These are phyloP conservation scores for Arthrobotrys sinensis DNA, from an alignment of 2,329 filamentous ascomycete species.

Conservation along the genomic window DNA sequence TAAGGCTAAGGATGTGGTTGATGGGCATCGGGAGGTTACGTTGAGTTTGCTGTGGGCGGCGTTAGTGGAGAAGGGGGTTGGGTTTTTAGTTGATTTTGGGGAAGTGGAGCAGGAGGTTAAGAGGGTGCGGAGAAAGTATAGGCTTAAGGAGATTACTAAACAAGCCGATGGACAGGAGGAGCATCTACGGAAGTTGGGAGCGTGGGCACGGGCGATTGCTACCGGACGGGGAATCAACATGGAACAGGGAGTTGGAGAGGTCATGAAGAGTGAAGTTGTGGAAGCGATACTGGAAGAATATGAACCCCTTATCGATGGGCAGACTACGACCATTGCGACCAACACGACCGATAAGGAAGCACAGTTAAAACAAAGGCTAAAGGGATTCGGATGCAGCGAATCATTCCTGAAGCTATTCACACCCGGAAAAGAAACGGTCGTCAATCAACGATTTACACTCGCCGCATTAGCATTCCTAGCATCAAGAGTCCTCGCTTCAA, in stretches of 20 bases:
- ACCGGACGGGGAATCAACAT: conserved; percentile 69
- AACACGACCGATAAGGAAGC: conserved; percentile 21
- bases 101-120: conserved; percentile 72
- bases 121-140: conserved; percentile 67
- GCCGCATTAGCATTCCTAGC: conserved; percentile 75
- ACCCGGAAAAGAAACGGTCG: conserved; percentile 68
- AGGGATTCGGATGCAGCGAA: conserved; percentile 66
- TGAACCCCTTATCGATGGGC: conserved; percentile 67
- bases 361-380: conserved; percentile 66
- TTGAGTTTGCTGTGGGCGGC: conserved; percentile 75
- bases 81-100: conserved; percentile 72
- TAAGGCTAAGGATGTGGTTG: conserved; percentile 74
- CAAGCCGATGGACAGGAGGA: conserved; percentile 62
- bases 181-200: conserved; percentile 69
- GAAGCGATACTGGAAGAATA: conserved; percentile 74
- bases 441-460: conserved; percentile 73
- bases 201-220: conserved; percentile 73
- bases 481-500: conserved; percentile 73
- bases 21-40: conserved; percentile 77
- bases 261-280: conserved; percentile 73
- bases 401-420: conserved; percentile 62
- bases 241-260: conserved; percentile 74
- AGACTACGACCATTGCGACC: conserved; percentile 45
- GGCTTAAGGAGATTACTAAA: conserved; percentile 53
- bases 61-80: conserved; percentile 71